Conservation (phyloP, 345 rosid species). For the Chamaenerion angustifolium region DNA sequence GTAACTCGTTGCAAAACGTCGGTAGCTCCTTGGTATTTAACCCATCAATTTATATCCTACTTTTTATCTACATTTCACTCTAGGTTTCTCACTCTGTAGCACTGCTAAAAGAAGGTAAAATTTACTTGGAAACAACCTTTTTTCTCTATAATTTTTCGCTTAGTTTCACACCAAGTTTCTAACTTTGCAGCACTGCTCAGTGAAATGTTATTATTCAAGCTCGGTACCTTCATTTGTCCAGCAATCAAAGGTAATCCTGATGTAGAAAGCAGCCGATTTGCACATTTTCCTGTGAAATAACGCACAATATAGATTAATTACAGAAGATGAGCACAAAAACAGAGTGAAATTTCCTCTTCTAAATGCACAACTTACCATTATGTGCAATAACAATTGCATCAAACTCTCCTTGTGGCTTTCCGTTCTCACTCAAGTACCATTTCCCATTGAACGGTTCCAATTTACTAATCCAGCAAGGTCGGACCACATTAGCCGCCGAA, state of each 20-base stretch:
- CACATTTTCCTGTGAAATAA: constrained; percentile 63
- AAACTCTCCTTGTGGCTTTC: constrained; percentile 59
- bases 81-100: too few relatives aligned
- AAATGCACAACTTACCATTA: constrained; percentile 39
- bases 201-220: too few relatives aligned
- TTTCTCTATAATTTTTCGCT: too few relatives aligned
- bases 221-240: constrained; percentile 68
- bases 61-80: too few relatives aligned
- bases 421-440: constrained; percentile 93
- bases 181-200: too few relatives aligned
- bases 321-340: not conserved
- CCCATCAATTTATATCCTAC: too few relatives aligned
- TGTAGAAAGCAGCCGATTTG: constrained; percentile 75
- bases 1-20: too few relatives aligned
- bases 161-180: too few relatives aligned
- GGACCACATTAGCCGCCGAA: constrained; percentile 54
- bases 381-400: constrained; percentile 87
- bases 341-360: not conserved
- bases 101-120: too few relatives aligned
- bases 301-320: too few relatives aligned
- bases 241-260: constrained; percentile 80
- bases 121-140: too few relatives aligned
- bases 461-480: constrained; percentile 95
- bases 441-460: constrained; percentile 69
- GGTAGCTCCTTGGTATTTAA: too few relatives aligned